Percentiles rank a stretch among this genome's conserved stretches.
Evolutionary conservation across 2,329 filamentous ascomycete genomes (phyloP).

Genomic region (Neofusicoccum laricinum): DNA sequence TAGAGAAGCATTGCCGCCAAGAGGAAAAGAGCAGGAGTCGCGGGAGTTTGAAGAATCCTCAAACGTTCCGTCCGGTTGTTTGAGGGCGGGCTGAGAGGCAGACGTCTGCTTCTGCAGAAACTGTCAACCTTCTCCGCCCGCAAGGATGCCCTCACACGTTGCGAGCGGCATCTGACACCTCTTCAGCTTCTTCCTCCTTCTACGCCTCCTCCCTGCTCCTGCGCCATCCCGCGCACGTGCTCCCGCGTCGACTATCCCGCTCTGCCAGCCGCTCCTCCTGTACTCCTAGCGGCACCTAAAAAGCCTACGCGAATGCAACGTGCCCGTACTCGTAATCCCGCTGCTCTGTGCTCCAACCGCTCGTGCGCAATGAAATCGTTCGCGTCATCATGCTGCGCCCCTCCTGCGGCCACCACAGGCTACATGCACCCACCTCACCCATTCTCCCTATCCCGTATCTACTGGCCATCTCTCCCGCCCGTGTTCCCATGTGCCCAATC

Average conservation of each 20-base stretch:
- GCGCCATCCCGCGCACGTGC: not conserved
- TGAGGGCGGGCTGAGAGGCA: not conserved
- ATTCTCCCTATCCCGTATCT: too few species aligned
- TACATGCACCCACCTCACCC: too few species aligned
- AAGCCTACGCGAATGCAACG: too few species aligned
- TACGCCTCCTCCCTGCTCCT: not conserved
- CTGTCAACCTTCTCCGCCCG: not conserved
- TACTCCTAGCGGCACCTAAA: too few species aligned
- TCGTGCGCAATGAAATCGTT: too few species aligned
- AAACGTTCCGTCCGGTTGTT: not conserved
- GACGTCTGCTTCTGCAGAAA: not conserved
- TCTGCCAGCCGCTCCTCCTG: too few species aligned
- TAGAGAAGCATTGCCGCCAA: not conserved
- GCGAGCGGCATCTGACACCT: not conserved
- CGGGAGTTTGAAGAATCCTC: not conserved
- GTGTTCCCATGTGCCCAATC: not conserved
- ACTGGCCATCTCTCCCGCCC: not conserved
- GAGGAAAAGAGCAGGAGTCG: not conserved
- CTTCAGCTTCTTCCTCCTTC: not conserved
- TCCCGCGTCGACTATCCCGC: not conserved
- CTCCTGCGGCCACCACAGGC: too few species aligned
- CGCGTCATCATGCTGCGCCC: too few species aligned
- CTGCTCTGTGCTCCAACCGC: too few species aligned
- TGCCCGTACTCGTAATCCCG: too few species aligned
- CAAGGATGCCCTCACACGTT: not conserved